Conservation (phyloP, 2,329 filamentous ascomycete genomes). For the Ophiosphaerella herpotricha region DNA sequence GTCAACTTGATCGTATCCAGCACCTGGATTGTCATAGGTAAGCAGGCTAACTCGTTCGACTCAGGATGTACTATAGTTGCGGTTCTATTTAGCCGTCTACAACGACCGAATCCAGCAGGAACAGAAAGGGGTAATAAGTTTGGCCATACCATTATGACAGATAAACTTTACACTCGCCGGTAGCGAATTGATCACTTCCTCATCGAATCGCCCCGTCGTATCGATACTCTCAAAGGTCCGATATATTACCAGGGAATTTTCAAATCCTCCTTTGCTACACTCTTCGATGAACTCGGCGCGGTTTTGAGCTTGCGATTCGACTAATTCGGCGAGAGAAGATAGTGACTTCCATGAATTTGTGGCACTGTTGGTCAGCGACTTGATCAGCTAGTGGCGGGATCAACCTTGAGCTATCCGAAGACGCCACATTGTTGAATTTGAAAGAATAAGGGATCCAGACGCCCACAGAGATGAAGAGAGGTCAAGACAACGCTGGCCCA, state of each 20-base stretch:
- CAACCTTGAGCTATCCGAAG: no score
- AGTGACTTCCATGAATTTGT: slow-evolving; percentile 68
- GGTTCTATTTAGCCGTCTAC: neutral
- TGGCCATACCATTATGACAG: slow-evolving; percentile 51
- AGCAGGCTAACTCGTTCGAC: neutral
- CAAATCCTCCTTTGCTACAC: slow-evolving; percentile 66
- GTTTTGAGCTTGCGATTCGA: slow-evolving; percentile 64
- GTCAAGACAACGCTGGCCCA: neutral
- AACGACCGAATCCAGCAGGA: neutral
- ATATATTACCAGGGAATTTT: slow-evolving; percentile 68
- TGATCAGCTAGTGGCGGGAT: neutral
- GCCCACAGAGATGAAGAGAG: no score
- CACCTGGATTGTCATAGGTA: slow-evolving; percentile 55
- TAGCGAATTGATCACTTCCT: slow-evolving; percentile 64
- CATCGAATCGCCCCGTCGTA: slow-evolving; percentile 72
- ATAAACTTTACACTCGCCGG: slow-evolving; percentile 48
- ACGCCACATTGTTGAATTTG: no score
- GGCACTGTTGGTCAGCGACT: slow-evolving; percentile 56
- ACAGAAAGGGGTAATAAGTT: neutral
- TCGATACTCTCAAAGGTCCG: slow-evolving; percentile 69
- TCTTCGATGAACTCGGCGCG: slow-evolving; percentile 72
- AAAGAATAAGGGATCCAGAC: no score
- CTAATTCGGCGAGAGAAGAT: slow-evolving; percentile 65
- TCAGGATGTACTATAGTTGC: neutral
- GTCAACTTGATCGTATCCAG: slow-evolving; percentile 85